A percentile compares a stretch with the other conserved stretches of the same genome.
Evolutionary conservation across 495 filamentous ascomycete genomes (phyloP).

Genomic region (Xylaria venustula): DNA sequence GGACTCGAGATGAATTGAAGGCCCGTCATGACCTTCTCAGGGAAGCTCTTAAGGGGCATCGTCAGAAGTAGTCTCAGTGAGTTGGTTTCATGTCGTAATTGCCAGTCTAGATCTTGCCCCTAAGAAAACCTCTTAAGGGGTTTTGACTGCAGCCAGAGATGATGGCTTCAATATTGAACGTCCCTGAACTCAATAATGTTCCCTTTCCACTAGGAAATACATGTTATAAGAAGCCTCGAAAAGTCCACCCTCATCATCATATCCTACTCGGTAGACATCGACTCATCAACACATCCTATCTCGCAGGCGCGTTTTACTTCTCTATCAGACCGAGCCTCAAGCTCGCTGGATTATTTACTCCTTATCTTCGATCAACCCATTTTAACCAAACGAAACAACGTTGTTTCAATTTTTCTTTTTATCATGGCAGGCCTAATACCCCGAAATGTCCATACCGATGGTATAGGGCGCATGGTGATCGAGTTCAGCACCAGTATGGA

Average conservation of each 20-base stretch:
- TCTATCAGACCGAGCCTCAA: not conserved
- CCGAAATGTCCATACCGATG: constrained; percentile 28
- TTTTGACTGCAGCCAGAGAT: not conserved
- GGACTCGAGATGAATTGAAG: too few relatives aligned
- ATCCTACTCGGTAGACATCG: not conserved
- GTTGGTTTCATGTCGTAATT: not conserved
- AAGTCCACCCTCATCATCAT: not conserved
- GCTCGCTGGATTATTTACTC: not conserved
- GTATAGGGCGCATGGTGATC: constrained; percentile 35
- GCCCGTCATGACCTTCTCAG: not conserved
- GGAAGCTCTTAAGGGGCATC: not conserved
- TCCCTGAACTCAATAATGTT: not conserved
- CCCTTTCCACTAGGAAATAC: not conserved
- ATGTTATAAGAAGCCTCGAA: not conserved
- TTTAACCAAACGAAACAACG: not conserved
- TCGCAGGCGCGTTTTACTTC: not conserved
- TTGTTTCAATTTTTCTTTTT: too few relatives aligned
- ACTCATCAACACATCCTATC: not conserved
- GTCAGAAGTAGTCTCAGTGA: not conserved
- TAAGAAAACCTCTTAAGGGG: not conserved
- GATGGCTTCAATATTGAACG: not conserved
- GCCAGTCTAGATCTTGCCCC: not conserved
- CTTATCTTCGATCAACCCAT: not conserved
- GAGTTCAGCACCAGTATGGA: constrained; percentile 9
- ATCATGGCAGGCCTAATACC: constrained; percentile 2